Evolutionary conservation across 768 basidiomycete species (phyloP).

Genomic region (Suillus fuscotomentosus): DNA sequence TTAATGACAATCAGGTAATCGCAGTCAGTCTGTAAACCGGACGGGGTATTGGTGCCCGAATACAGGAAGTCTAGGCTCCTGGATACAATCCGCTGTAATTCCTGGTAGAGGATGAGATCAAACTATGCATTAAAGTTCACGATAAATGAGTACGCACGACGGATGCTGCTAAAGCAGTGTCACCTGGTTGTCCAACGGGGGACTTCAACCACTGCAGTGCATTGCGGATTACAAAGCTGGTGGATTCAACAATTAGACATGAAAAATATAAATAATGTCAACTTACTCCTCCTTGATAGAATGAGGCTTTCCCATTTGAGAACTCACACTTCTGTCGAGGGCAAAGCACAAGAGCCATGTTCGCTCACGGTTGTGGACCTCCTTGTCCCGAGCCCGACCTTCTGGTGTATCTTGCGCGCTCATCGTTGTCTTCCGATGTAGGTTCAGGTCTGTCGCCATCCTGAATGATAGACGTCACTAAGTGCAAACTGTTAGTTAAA

Average conservation of each 20-base stretch:
- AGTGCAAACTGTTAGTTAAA: background rate
- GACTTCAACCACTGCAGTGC: constrained; percentile 72
- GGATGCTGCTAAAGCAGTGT: constrained; percentile 72
- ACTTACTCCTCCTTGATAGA: constrained; percentile 91
- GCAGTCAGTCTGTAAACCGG: constrained; percentile 79
- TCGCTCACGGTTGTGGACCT: constrained; percentile 92
- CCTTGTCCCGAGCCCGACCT: constrained; percentile 71
- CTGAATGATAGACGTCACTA: constrained; percentile 37
- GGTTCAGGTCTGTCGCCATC: constrained; percentile 94
- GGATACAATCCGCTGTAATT: constrained; percentile 86
- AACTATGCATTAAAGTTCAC: background rate
- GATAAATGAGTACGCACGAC: constrained; percentile 48
- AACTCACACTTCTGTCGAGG: constrained; percentile 86
- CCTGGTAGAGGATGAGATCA: constrained; percentile 40
- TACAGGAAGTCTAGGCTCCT: constrained; percentile 90
- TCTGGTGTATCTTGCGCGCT: constrained; percentile 71
- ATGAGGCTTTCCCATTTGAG: constrained; percentile 97
- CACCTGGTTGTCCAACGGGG: constrained; percentile 59
- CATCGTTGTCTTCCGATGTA: constrained; percentile 80
- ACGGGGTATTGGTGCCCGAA: constrained; percentile 72
- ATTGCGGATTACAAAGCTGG: constrained; percentile 85
- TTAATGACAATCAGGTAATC: constrained; percentile 86
- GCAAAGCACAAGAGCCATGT: constrained; percentile 90
- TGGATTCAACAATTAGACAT: constrained; percentile 9
- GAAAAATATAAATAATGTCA: background rate